These are phyloP conservation scores for Antrodiella citrinella DNA, from an alignment of 768 basidiomycete genomes.

Conservation along the genomic window DNA sequence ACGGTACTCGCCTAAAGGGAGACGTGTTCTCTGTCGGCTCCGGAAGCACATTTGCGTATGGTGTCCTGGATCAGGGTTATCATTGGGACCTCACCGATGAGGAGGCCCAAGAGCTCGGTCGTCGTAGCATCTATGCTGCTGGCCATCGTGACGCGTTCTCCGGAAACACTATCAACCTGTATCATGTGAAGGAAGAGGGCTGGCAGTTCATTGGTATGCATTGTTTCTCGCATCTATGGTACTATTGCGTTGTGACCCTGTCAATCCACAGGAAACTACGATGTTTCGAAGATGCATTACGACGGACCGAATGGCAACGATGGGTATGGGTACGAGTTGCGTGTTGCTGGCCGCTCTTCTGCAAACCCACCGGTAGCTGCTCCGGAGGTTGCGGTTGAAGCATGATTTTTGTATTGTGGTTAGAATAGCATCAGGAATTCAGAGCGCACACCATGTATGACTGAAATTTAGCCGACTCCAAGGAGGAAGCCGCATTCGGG, in stretches of 20 bases:
- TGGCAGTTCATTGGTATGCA: constrained; percentile 90
- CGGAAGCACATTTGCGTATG: constrained; percentile 98
- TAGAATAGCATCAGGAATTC: background rate
- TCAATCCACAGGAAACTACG: constrained; percentile 70
- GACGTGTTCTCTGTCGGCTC: constrained; percentile 99
- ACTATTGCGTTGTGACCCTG: too few relatives aligned
- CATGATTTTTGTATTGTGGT: constrained; percentile 13
- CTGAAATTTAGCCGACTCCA: background rate
- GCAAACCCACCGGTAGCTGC: constrained; percentile 36
- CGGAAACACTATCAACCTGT: constrained; percentile 93
- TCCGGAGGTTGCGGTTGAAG: constrained; percentile 8
- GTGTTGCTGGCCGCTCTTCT: constrained; percentile 50
- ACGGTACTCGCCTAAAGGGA: constrained; percentile 91
- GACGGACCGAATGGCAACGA: constrained; percentile 63
- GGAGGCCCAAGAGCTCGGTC: constrained; percentile 90
- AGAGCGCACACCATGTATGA: background rate
- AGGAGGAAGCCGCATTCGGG: background rate
- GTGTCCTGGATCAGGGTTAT: constrained; percentile 94
- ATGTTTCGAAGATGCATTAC: constrained; percentile 85
- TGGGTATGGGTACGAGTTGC: constrained; percentile 77
- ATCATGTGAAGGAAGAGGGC: constrained; percentile 89
- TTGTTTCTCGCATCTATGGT: too few relatives aligned
- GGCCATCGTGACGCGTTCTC: constrained; percentile 96
- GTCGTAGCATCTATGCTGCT: constrained; percentile 93
- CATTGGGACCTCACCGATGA: constrained; percentile 87